phyloP scores from a whole-genome alignment of 441 rosid species.

The Manihot esculenta region DNA sequence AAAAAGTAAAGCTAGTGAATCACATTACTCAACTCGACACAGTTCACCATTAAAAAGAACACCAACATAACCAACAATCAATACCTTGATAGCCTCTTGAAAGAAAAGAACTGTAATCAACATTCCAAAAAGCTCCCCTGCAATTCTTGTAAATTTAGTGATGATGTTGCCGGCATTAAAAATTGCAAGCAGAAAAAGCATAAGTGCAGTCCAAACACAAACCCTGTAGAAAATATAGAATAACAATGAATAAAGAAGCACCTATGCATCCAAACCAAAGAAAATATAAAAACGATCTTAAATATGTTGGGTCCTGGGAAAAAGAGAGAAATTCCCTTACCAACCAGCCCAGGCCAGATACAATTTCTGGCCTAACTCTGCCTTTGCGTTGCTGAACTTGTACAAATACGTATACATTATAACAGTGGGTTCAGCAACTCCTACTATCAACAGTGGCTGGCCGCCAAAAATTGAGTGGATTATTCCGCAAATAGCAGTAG shows the following conservation, averaged over 20 bases:
- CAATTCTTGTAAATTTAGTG: conserved; percentile 73
- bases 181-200: conserved; percentile 65
- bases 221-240: conserved; percentile 52
- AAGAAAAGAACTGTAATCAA: conserved; percentile 78
- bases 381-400: conserved; percentile 57
- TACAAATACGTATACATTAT: conserved; percentile 89
- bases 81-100: conserved; percentile 87
- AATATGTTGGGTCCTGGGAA: neutral
- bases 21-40: neutral
- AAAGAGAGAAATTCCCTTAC: conserved; percentile 34
- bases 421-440: conserved; percentile 90
- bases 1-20: conserved; percentile 7
- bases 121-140: conserved; percentile 92
- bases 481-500: conserved; percentile 84
- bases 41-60: neutral
- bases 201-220: conserved; percentile 74
- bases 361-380: conserved; percentile 59
- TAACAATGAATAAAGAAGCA: conserved; percentile 9
- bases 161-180: conserved; percentile 67
- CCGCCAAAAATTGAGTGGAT: conserved; percentile 87
- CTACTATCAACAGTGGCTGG: conserved; percentile 78
- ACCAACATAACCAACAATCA: conserved; percentile 6
- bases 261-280: neutral
- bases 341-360: conserved; percentile 88
- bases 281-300: neutral